Percentiles rank a stretch among this genome's conserved stretches.
Evolutionary conservation across 352 stramenopile species (phyloP).

Genomic region (Globisporangium heterothallicum): DNA sequence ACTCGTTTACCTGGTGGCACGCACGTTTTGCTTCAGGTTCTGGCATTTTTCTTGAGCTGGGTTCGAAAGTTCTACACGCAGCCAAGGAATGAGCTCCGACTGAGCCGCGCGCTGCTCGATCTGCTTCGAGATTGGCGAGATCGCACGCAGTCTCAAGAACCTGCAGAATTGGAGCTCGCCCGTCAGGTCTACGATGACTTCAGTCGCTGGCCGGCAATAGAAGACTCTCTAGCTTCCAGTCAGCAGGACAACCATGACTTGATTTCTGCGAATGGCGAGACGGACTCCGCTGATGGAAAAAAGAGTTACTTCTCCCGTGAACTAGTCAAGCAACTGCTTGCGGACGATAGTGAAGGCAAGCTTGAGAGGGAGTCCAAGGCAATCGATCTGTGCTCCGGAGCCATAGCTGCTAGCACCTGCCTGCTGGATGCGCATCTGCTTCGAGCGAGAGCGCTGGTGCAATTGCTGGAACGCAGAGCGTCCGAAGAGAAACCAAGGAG

Average conservation of each 20-base stretch:
- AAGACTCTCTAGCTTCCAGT: constrained; percentile 4
- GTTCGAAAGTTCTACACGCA: constrained; percentile 35
- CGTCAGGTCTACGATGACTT: constrained; percentile 34
- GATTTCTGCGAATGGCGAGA: not conserved
- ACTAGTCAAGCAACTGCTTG: constrained; percentile 5
- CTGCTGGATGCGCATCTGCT: constrained; percentile 14
- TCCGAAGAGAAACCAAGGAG: not conserved
- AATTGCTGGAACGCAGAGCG: constrained; percentile 8
- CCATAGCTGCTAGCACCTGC: constrained; percentile 17
- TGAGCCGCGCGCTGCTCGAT: constrained; percentile 26
- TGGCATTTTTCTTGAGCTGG: constrained; percentile 45
- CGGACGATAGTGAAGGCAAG: not conserved
- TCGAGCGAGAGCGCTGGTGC: constrained; percentile 9
- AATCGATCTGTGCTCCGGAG: constrained; percentile 14
- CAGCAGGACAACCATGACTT: not conserved
- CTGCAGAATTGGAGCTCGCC: constrained; percentile 20
- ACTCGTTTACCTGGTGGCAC: constrained; percentile 18
- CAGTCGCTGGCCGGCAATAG: constrained; percentile 31
- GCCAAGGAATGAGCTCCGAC: constrained; percentile 24
- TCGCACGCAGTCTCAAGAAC: constrained; percentile 15
- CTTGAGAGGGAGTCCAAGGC: constrained; percentile 3
- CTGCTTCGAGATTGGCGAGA: constrained; percentile 21
- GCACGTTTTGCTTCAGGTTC: constrained; percentile 29
- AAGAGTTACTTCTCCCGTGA: constrained; percentile 8
- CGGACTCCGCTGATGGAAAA: not conserved